Base-by-base conservation (phyloP, 2,329 filamentous ascomycete genomes). In the Fusarium drepaniforme region DNA sequence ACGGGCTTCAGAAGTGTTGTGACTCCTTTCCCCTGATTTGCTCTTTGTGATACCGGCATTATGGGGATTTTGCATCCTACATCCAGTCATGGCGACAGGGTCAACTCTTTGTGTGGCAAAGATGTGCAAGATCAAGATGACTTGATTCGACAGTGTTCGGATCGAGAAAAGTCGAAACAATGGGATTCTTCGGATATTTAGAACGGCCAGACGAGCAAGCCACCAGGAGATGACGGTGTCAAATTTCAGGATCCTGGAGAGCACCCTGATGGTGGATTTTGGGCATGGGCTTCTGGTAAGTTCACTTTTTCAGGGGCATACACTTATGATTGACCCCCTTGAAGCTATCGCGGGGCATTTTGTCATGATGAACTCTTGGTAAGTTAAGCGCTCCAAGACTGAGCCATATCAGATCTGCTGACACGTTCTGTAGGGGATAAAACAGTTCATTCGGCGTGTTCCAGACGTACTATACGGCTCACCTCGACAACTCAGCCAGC, bases 351-450 rank as follows among this genome's bases (percentile, higher is more conserved):
- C 46, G 4, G 25, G 46, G 4, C 46, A 51, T 16, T 51, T 51
- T n/a, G 46, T 51, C 2, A 51, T 51, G 46, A 51, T 51, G 46
- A 30, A 51, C 5, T 51, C 46, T 2, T 51, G 25, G 46, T 51
- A 30, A 30, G 15, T 25, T 8, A n/a, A 18, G 1, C 5, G 1
- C 15, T 4, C 8, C 5, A 8, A 4, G 15, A 30, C 3, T 3
- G 1, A 30, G 2, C 7, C 16, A 3, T 7, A 1, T 15, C 3
- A 8, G 7, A 51, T 1, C 3, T 3, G 6, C 25, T 51, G 1
- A 51, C 46, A 30, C 16, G 25, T 13, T 51, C 16, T 51, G 5
- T 9, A 51, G 46, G 46, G 46, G 46, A 30, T 51, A 51, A 2
- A 51, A 30, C 18, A 51, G 46, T 30, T 51, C 46, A 9, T 51